A percentile compares a stretch with the other conserved stretches of the same genome.
These are phyloP conservation scores for Kalanchoe fedtschenkoi DNA, from an alignment of 164 flowering plant genomes.

Conservation along the genomic window DNA sequence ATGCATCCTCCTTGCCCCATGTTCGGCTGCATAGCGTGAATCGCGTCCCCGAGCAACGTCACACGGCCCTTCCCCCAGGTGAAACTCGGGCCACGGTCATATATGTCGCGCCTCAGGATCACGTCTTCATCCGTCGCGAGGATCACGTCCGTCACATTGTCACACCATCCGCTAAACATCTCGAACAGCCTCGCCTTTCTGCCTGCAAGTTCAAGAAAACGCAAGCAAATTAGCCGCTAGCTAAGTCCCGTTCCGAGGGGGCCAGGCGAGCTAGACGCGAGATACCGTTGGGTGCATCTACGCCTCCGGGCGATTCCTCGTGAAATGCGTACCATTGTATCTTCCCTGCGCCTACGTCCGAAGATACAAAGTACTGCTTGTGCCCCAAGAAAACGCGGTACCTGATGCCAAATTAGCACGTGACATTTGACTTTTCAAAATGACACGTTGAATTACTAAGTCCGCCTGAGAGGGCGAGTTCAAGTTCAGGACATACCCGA, in stretches of 20 bases:
- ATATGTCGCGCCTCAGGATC: slow-evolving; percentile 88
- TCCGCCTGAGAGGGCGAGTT: too few relatives aligned
- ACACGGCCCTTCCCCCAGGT: slow-evolving; percentile 96
- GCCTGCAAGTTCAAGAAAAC: slow-evolving; percentile 32
- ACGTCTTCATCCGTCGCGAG: slow-evolving; percentile 75
- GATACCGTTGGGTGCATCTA: slow-evolving; percentile 62
- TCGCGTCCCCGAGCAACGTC: slow-evolving; percentile 88
- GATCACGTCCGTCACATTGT: slow-evolving; percentile 72
- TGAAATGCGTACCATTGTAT: slow-evolving; percentile 99
- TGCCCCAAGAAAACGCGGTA: slow-evolving; percentile 95
- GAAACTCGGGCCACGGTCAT: slow-evolving; percentile 60
- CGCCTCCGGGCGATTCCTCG: slow-evolving; percentile 81
- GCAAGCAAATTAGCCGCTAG: background rate
- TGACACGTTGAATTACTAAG: too few relatives aligned
- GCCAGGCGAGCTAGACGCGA: too few relatives aligned
- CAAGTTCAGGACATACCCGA: slow-evolving; percentile 53
- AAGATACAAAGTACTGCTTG: slow-evolving; percentile 95
- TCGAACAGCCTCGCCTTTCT: slow-evolving; percentile 64
- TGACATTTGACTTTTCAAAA: too few relatives aligned
- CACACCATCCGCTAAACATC: slow-evolving; percentile 87
- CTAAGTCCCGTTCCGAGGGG: background rate
- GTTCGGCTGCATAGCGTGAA: slow-evolving; percentile 99
- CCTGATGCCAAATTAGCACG: slow-evolving; percentile 37
- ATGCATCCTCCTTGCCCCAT: slow-evolving; percentile 99
- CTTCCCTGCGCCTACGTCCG: slow-evolving; percentile 95